A percentile compares a stretch with the other conserved stretches of the same genome.
phyloP scores from a whole-genome alignment of 108 stramenopile genomes.

The Stephanodiscus minutulus region DNA sequence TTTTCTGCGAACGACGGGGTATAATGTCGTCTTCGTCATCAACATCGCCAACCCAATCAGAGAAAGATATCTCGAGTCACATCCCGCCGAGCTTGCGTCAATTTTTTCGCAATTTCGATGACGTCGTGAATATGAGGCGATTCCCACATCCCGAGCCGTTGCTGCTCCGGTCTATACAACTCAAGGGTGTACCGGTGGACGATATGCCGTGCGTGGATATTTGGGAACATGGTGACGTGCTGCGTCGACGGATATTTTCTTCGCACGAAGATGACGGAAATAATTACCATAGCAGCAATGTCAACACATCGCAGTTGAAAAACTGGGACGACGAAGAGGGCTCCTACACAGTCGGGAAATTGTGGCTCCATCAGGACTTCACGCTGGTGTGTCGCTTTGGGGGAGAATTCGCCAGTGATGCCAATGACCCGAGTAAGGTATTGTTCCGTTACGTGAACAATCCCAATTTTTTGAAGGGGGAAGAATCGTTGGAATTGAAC shows the following conservation, averaged over 20 bases:
- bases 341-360: conserved; percentile 51
- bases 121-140: conserved; percentile 42
- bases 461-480: conserved; percentile 70
- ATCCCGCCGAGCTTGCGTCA: conserved; percentile 74
- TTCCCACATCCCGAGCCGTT: conserved; percentile 72
- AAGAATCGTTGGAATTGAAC: conserved; percentile 58
- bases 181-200: conserved; percentile 92
- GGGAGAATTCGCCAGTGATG: conserved; percentile 65
- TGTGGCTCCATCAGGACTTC: conserved; percentile 80
- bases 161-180: conserved; percentile 61
- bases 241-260: conserved; percentile 44
- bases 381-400: conserved; percentile 86
- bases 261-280: conserved; percentile 42
- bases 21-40: conserved; percentile 33
- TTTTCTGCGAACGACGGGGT: conserved; percentile 55
- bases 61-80: conserved; percentile 39
- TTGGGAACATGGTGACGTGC: conserved; percentile 66
- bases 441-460: conserved; percentile 87
- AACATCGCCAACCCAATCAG: background rate
- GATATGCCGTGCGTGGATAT: conserved; percentile 90
- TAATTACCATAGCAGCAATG: background rate
- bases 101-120: conserved; percentile 88
- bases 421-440: conserved; percentile 70
- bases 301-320: conserved; percentile 6
- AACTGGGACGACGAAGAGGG: conserved; percentile 82